These are phyloP conservation scores for Pelagomonas calceolata DNA, from an alignment of 108 stramenopile genomes.

Conservation along the genomic window DNA sequence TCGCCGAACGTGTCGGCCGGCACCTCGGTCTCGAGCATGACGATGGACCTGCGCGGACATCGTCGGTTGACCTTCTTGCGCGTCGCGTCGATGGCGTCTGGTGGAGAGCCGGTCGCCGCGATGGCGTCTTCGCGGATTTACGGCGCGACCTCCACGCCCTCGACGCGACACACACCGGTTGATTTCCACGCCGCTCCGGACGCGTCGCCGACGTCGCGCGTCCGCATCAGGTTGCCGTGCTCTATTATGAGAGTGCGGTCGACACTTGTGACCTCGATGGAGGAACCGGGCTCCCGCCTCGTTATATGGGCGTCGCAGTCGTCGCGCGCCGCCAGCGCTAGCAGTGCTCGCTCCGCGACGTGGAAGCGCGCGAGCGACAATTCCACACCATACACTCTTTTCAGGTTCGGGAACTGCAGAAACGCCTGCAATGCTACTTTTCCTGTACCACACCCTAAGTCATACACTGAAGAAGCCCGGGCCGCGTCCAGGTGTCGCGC, in stretches of 20 bases:
- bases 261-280: slow-evolving; percentile 5
- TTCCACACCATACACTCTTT: slow-evolving; percentile 30
- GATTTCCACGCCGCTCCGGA: too few relatives aligned
- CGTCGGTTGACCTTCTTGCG: too few relatives aligned
- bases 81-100: slow-evolving; percentile 4
- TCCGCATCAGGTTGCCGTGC: slow-evolving; percentile 3
- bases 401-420: slow-evolving; percentile 24
- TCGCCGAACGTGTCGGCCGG: slow-evolving; percentile 13
- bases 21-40: slow-evolving; percentile 38
- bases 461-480: slow-evolving; percentile 14
- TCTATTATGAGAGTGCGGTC: neutral
- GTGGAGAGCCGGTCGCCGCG: slow-evolving; percentile 3
- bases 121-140: neutral
- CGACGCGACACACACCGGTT: too few relatives aligned
- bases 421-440: slow-evolving; percentile 36
- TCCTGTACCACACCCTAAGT: slow-evolving; percentile 41
- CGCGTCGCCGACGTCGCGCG: slow-evolving; percentile 10
- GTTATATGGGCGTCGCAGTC: neutral
- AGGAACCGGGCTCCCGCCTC: slow-evolving; percentile 1
- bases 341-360: slow-evolving; percentile 17
- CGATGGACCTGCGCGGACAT: slow-evolving; percentile 24
- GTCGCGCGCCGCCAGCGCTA: neutral
- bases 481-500: slow-evolving; percentile 15
- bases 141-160: too few relatives aligned
- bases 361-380: slow-evolving; percentile 25